Percentiles rank a stretch among this genome's conserved stretches.
Conservation (phyloP, 257 asterid species). For the Parsonsia alboflavescens region DNA sequence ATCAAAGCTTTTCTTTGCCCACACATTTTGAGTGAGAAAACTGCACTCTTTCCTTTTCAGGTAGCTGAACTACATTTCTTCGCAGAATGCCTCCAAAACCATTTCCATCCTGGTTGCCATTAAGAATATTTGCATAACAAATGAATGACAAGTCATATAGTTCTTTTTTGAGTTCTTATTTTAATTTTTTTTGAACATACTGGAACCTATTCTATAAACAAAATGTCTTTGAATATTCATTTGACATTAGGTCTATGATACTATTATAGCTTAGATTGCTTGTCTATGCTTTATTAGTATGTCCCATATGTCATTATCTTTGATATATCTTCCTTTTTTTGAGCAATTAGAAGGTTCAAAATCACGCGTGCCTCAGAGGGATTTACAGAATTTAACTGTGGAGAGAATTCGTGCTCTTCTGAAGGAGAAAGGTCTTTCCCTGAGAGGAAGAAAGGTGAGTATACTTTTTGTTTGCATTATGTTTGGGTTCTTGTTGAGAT, state of each 20-base stretch:
- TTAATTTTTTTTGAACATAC: neutral
- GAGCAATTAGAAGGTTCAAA: constrained; percentile 30
- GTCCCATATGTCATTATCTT: neutral
- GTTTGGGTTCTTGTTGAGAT: neutral
- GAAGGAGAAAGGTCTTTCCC: constrained; percentile 65
- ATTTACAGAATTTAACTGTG: constrained; percentile 59
- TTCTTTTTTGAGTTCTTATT: neutral
- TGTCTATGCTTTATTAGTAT: neutral
- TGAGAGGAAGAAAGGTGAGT: constrained; percentile 73
- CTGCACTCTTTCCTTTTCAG: neutral
- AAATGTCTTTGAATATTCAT: neutral
- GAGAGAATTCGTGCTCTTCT: constrained; percentile 64
- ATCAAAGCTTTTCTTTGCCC: neutral
- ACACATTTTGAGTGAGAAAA: neutral
- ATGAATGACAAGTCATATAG: neutral
- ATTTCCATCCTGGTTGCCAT: neutral
- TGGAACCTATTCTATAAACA: neutral
- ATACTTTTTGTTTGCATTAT: neutral
- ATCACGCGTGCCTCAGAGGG: constrained; percentile 29
- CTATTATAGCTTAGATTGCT: neutral
- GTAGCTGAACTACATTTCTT: neutral
- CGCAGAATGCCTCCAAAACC: neutral
- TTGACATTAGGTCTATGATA: neutral
- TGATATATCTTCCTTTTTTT: neutral
- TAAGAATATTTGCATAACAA: neutral